phyloP scores from a whole-genome alignment of 148 eudicot species.

The Rhododendron vialii region DNA sequence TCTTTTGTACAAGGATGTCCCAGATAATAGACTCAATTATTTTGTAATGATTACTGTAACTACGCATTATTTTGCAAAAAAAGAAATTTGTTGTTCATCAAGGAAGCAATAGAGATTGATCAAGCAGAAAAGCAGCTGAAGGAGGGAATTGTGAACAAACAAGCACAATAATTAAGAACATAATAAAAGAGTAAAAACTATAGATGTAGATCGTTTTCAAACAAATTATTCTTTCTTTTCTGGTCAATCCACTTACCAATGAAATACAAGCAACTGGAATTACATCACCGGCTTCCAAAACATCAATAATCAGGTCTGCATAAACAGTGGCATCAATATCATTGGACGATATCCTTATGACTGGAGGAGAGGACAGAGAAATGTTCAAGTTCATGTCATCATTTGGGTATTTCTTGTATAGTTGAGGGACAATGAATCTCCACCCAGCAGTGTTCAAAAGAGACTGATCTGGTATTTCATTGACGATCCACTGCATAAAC shows the following conservation, averaged over 20 bases:
- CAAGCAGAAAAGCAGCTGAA: neutral
- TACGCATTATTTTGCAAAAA: neutral
- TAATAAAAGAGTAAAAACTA: neutral
- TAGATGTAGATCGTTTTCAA: neutral
- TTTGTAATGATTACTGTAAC: neutral
- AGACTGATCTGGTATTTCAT: constrained; percentile 63
- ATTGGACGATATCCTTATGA: constrained; percentile 33
- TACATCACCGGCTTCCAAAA: constrained; percentile 40
- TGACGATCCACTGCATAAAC: constrained; percentile 67
- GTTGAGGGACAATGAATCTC: constrained; percentile 75
- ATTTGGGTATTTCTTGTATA: constrained; percentile 71
- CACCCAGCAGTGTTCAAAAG: constrained; percentile 77
- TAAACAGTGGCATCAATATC: constrained; percentile 44
- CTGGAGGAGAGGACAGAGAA: constrained; percentile 58
- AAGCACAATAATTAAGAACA: neutral
- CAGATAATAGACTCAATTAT: neutral
- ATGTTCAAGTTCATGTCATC: constrained; percentile 67
- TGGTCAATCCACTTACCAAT: constrained; percentile 41
- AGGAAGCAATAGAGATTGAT: neutral
- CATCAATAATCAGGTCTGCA: constrained; percentile 56
- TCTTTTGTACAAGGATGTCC: neutral
- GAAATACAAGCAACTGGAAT: constrained; percentile 67
- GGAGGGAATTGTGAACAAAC: neutral
- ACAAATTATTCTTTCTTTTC: neutral
- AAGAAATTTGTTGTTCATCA: too few species aligned